Percentiles rank a stretch among this genome's conserved stretches.
phyloP scores from a whole-genome alignment of 2,329 filamentous ascomycete species.

The Colletotrichum brevisporum region DNA sequence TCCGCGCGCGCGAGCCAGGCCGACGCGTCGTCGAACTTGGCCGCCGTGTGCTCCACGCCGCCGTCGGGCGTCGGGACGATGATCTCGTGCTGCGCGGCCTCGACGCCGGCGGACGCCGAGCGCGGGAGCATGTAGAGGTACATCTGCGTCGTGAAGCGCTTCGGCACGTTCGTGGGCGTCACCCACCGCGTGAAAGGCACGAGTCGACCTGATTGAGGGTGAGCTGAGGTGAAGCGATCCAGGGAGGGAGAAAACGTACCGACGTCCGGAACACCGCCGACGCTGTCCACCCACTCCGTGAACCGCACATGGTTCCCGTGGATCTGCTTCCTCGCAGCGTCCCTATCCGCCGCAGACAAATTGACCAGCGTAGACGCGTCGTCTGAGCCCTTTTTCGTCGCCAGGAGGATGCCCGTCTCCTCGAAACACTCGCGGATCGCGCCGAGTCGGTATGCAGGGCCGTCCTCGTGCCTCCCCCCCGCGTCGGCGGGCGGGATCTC shows the following conservation, averaged over 20 bases:
- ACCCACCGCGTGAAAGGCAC: constrained; percentile 93
- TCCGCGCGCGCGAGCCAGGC: constrained; percentile 78
- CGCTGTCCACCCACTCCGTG: constrained; percentile 70
- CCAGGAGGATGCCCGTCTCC: constrained; percentile 90
- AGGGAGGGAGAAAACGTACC: constrained; percentile 58
- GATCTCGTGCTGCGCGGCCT: constrained; percentile 61
- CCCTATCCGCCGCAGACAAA: constrained; percentile 71
- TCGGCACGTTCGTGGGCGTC: constrained; percentile 80
- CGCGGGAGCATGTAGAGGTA: constrained; percentile 91
- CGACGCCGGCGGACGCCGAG: constrained; percentile 49
- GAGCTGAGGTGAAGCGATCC: constrained; percentile 3
- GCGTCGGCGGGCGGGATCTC: constrained; percentile 60
- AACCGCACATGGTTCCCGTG: constrained; percentile 79
- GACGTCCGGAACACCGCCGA: constrained; percentile 75
- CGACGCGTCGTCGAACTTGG: constrained; percentile 79
- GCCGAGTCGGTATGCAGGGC: constrained; percentile 80
- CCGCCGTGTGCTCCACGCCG: constrained; percentile 76
- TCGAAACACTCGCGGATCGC: constrained; percentile 95
- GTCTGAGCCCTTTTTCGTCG: constrained; percentile 54
- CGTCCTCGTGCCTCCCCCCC: constrained; percentile 76
- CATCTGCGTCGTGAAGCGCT: constrained; percentile 95
- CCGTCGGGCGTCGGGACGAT: constrained; percentile 81
- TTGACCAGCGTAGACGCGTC: constrained; percentile 70
- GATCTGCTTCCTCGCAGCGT: constrained; percentile 76
- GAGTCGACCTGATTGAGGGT: constrained; percentile 66